Percentiles rank a stretch among this genome's conserved stretches.
Evolutionary conservation across 2,329 filamentous ascomycete genomes (phyloP).

Genomic region (Beauveria pseudobassiana): DNA sequence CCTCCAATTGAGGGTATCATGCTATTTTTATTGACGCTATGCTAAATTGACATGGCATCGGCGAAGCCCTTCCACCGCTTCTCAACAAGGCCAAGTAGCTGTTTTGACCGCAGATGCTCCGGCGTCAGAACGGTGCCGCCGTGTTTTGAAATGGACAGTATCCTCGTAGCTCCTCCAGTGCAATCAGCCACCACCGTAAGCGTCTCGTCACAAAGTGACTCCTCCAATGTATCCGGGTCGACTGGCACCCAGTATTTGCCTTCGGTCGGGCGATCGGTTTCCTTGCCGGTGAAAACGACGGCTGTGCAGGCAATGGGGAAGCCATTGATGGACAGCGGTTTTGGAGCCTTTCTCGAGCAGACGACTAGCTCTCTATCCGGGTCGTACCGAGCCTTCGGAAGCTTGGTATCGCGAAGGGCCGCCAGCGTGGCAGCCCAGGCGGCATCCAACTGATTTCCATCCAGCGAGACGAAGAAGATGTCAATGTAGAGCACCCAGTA

Average conservation of each 20-base stretch:
- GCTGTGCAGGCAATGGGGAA: slow-evolving; percentile 73
- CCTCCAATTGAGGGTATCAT: slow-evolving; percentile 19
- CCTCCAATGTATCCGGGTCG: slow-evolving; percentile 87
- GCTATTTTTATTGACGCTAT: slow-evolving; percentile 24
- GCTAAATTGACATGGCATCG: slow-evolving; percentile 29
- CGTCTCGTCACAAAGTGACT: slow-evolving; percentile 73
- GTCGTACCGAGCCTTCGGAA: slow-evolving; percentile 80
- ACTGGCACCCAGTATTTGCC: slow-evolving; percentile 67
- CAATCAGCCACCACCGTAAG: slow-evolving; percentile 75
- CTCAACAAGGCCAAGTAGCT: slow-evolving; percentile 35
- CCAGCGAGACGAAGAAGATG: slow-evolving; percentile 86
- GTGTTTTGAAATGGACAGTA: slow-evolving; percentile 72
- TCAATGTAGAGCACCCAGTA: slow-evolving; percentile 97
- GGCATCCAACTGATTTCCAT: slow-evolving; percentile 86
- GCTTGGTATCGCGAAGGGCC: slow-evolving; percentile 66
- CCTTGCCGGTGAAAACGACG: slow-evolving; percentile 65
- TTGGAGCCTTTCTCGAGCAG: slow-evolving; percentile 56
- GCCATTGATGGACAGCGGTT: slow-evolving; percentile 51
- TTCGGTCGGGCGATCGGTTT: slow-evolving; percentile 36
- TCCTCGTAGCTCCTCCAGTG: slow-evolving; percentile 41
- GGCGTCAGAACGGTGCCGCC: slow-evolving; percentile 67
- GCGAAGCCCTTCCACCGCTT: slow-evolving; percentile 30
- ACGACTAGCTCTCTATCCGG: slow-evolving; percentile 70
- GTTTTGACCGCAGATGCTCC: slow-evolving; percentile 56
- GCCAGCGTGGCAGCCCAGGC: slow-evolving; percentile 81